Base-by-base conservation (phyloP, 306 rosid genomes). In the Corylus avellana region DNA sequence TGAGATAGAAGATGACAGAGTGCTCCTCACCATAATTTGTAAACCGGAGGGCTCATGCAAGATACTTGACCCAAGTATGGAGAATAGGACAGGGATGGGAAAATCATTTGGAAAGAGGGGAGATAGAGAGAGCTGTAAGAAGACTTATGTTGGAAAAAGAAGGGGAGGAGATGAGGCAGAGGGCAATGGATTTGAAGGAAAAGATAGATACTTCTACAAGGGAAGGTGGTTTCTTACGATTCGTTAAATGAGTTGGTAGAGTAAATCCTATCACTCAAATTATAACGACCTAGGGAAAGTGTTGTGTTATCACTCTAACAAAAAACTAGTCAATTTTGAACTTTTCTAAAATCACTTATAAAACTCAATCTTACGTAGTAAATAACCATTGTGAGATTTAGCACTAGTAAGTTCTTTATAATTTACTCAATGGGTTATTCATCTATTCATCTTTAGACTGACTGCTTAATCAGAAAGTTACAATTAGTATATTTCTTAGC, bases 21-120 rank as follows among this genome's bases (percentile, higher is more conserved):
- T 1, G 35, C 3, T 32, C 35, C 2, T 32, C 35, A 32, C 2
- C 35, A 32, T 32, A 32, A 32, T 39, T 39, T 67, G 88, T 88
- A 3, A 88, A 87, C 68, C 90, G 82, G n/a, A 66, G 66, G 70
- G 88, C 80, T 7, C 75, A 87, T 48, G 72, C 87, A 0, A 87
- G 90, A 51, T 66, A 84, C 62, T 16, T 79, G 79, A 77, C 77
- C 22, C 79, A 84, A 49, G 88, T 74, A 10, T 82, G 88, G 86
- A 84, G 57, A 61, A 77, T 77, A 16, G 88, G 88, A 2, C 22
- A 4, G 32, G 56, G 55, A 18, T 55, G 66, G 77, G 49, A 37
- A 18, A 46, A 35, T 42, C 25, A 74, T 1, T 8, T 37, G 51
- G 37, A 42, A 56, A 74, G 77, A 18, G 53, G 48, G 11, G 48